A percentile compares a stretch with the other conserved stretches of the same genome.
Conservation (phyloP, 2,329 filamentous ascomycete genomes). For the Clarireedia monteithiana region DNA sequence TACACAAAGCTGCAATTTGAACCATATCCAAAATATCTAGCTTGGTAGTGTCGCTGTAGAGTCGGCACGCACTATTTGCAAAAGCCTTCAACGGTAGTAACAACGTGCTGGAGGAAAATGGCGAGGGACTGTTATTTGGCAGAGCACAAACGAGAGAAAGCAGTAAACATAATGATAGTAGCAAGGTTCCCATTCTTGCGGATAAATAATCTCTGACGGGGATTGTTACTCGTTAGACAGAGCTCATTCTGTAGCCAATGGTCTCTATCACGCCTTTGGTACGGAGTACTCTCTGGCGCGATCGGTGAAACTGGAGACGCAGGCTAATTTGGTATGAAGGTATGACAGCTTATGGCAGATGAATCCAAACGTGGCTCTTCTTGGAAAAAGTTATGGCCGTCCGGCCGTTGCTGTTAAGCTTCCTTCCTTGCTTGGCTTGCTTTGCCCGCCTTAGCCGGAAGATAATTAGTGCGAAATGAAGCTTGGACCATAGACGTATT, state of each 20-base stretch:
- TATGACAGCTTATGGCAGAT: too few species aligned
- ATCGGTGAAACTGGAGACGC: too few species aligned
- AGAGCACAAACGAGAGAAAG: constrained; percentile 2
- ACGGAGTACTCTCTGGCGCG: too few species aligned
- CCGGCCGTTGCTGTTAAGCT: too few species aligned
- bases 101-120: not conserved
- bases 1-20: constrained; percentile 16
- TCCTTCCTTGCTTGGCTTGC: too few species aligned
- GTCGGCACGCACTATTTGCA: constrained; percentile 12
- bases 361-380: too few species aligned
- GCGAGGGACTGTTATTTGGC: not conserved
- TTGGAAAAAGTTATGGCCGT: too few species aligned
- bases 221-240: not conserved
- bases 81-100: constrained; percentile 10
- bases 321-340: too few species aligned
- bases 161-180: not conserved
- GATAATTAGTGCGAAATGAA: too few species aligned
- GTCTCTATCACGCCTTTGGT: constrained; percentile 1
- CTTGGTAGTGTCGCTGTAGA: constrained; percentile 14
- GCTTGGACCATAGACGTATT: too few species aligned
- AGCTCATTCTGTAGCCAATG: constrained; percentile 4
- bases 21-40: constrained; percentile 19
- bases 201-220: constrained; percentile 1
- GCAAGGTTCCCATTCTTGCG: constrained; percentile 3
- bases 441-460: too few species aligned